Evolutionary conservation across 2,329 filamentous ascomycete species (phyloP).

Genomic region (Lachnellula suecica): DNA sequence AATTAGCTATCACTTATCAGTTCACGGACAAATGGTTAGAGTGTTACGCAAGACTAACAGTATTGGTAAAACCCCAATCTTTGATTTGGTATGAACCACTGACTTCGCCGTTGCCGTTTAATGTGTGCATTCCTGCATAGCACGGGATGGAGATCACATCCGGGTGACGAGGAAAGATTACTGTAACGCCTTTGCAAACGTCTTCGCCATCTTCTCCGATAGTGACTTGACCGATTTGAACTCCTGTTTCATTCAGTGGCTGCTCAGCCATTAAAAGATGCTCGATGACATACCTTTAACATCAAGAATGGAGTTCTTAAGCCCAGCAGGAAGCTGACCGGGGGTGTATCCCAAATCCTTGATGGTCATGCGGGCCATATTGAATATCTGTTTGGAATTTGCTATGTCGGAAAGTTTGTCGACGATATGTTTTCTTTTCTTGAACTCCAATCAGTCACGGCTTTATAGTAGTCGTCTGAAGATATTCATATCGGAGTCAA

Average conservation of each 20-base stretch:
- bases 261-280: not conserved
- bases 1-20: conserved; percentile 20
- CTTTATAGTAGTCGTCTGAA: not conserved
- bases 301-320: conserved; percentile 32
- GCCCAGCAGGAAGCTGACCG: conserved; percentile 24
- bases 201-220: conserved; percentile 27
- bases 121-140: conserved; percentile 28
- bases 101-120: conserved; percentile 33
- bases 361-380: conserved; percentile 25
- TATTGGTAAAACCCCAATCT: conserved; percentile 32
- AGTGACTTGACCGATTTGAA: conserved; percentile 30
- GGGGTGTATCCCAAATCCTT: conserved; percentile 28
- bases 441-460: not conserved
- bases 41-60: conserved; percentile 12
- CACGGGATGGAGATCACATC: conserved; percentile 29
- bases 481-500: too few species aligned
- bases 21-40: not conserved
- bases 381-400: not conserved
- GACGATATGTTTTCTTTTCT: not conserved
- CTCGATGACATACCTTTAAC: conserved; percentile 26
- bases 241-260: conserved; percentile 15
- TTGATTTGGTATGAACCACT: conserved; percentile 29
- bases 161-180: conserved; percentile 29
- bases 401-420: not conserved
- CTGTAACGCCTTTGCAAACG: conserved; percentile 28